These are phyloP conservation scores for Chytriomyces hyalinus DNA, from an alignment of 192 early-diverging fungal genomes.

Conservation along the genomic window DNA sequence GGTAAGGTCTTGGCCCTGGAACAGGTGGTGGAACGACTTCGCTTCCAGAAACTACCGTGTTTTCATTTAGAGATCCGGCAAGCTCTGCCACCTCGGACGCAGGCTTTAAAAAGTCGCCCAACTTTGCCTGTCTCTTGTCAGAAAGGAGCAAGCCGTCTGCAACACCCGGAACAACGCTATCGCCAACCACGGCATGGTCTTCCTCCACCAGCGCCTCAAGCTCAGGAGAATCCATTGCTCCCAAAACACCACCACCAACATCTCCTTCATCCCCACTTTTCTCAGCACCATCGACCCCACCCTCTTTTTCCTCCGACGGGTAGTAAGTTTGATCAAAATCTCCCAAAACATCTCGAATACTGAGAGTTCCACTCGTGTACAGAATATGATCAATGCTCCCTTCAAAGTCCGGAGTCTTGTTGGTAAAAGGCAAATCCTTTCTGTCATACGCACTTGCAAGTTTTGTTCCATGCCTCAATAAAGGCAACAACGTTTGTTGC, in stretches of 20 bases:
- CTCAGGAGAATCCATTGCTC: background rate
- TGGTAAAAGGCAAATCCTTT: slow-evolving; percentile 49
- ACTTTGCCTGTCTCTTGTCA: background rate
- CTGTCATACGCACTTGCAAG: slow-evolving; percentile 44
- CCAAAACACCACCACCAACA: background rate
- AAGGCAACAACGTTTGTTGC: slow-evolving; percentile 22
- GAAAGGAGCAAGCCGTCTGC: background rate
- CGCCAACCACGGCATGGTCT: background rate
- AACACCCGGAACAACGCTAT: background rate
- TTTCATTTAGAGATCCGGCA: background rate
- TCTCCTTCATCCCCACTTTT: background rate
- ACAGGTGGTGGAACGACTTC: background rate
- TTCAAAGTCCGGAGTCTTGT: slow-evolving; percentile 50
- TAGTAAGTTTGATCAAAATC: slow-evolving; percentile 36
- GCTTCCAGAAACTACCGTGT: background rate
- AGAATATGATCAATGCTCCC: slow-evolving; percentile 58
- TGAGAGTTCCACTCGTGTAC: slow-evolving; percentile 47
- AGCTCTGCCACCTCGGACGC: background rate
- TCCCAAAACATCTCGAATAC: slow-evolving; percentile 50
- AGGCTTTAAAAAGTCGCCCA: background rate
- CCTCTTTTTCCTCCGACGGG: background rate
- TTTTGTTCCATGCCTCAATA: slow-evolving; percentile 36
- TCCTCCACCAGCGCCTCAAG: background rate
- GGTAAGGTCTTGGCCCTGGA: slow-evolving; percentile 21
- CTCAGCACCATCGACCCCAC: background rate